These are phyloP conservation scores for Breviolum minutum DNA, from an alignment of 73 alveolate genomes.

Conservation along the genomic window DNA sequence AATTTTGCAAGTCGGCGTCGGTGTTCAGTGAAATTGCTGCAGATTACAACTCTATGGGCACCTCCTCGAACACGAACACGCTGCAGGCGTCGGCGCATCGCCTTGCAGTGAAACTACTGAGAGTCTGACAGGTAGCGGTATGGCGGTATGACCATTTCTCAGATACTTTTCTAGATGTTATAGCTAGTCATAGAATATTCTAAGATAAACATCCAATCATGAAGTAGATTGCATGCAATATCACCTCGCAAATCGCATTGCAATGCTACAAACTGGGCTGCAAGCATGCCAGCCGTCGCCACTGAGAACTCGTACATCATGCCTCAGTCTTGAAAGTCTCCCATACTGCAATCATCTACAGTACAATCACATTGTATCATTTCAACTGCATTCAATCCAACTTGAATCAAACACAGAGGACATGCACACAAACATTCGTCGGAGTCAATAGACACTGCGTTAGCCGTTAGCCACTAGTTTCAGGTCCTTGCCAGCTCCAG, in stretches of 20 bases:
- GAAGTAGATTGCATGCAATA: neutral
- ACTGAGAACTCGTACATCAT: conserved; percentile 72
- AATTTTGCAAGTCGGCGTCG: no score
- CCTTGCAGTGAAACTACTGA: neutral
- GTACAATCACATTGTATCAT: no score
- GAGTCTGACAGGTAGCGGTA: neutral
- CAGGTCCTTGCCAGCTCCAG: conserved; percentile 41
- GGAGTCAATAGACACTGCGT: no score
- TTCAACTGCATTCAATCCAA: no score
- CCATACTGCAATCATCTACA: neutral
- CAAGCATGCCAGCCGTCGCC: conserved; percentile 83
- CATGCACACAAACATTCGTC: no score
- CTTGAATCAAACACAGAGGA: no score
- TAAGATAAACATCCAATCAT: no score
- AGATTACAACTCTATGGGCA: no score
- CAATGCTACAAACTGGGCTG: neutral
- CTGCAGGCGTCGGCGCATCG: conserved; percentile 90
- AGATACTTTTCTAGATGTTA: no score
- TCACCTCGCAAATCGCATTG: neutral
- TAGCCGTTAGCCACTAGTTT: neutral
- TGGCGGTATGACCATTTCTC: no score
- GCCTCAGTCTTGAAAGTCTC: neutral
- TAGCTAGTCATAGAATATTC: no score
- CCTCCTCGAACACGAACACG: conserved; percentile 83
- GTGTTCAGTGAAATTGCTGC: no score